These are phyloP conservation scores for Ettlia oleoabundans DNA, from an alignment of 139 green algal genomes.

Conservation along the genomic window DNA sequence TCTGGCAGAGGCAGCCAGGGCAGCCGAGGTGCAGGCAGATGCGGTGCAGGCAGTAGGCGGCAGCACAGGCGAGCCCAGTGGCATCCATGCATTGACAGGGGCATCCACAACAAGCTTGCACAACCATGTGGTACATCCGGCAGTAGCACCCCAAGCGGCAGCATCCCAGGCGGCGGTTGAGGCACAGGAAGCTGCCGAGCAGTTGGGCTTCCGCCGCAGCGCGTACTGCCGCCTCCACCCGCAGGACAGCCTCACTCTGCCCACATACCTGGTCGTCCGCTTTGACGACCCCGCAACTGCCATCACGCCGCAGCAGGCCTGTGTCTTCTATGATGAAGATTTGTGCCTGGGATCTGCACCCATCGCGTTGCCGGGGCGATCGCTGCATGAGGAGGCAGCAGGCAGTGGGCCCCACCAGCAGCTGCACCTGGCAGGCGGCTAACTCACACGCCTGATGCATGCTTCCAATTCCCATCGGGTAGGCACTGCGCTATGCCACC, in stretches of 20 bases:
- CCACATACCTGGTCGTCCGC: conserved; percentile 40
- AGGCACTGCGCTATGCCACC: no score
- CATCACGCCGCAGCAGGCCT: conserved; percentile 74
- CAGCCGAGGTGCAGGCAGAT: neutral
- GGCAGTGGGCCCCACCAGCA: no score
- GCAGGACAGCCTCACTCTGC: neutral
- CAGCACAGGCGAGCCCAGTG: no score
- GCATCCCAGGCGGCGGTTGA: neutral
- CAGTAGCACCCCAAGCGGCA: neutral
- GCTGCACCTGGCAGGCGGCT: no score
- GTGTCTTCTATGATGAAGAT: conserved; percentile 82
- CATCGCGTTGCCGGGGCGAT: conserved; percentile 53
- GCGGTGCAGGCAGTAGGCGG: neutral
- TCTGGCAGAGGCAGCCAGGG: neutral
- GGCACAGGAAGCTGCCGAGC: neutral
- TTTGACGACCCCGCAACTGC: conserved; percentile 59
- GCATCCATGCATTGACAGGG: no score
- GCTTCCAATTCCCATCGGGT: no score
- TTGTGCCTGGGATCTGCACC: conserved; percentile 67
- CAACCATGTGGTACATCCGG: neutral
- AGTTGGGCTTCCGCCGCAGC: conserved; percentile 10
- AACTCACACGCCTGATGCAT: no score
- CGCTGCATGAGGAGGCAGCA: conserved; percentile 39
- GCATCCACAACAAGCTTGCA: no score
- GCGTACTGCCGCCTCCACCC: conserved; percentile 28